phyloP scores from a whole-genome alignment of 495 filamentous ascomycete species.

The Rhizodiscina lignyota region DNA sequence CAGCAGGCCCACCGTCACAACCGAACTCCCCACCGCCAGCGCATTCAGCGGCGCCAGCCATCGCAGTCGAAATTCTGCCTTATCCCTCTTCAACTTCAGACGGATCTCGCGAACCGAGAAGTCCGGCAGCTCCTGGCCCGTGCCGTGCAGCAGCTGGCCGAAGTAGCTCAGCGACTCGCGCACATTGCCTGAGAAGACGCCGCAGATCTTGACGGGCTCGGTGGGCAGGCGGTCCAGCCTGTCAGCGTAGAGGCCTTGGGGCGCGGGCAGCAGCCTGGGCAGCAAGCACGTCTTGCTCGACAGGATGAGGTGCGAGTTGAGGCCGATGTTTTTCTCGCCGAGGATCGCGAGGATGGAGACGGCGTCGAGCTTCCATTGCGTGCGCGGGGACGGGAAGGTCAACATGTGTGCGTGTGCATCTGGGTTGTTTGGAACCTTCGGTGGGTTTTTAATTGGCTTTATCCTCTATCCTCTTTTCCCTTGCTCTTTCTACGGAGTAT shows the following conservation, averaged over 20 bases:
- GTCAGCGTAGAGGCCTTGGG: slow-evolving; percentile 41
- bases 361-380: slow-evolving; percentile 33
- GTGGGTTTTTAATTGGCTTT: too few relatives aligned
- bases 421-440: too few relatives aligned
- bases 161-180: slow-evolving; percentile 42
- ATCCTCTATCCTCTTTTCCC: too few relatives aligned
- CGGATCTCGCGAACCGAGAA: slow-evolving; percentile 30
- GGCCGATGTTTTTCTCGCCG: slow-evolving; percentile 39
- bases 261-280: slow-evolving; percentile 50
- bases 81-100: slow-evolving; percentile 24
- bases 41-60: slow-evolving; percentile 27
- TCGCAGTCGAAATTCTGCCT: not conserved
- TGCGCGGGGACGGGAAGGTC: not conserved
- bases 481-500: too few relatives aligned
- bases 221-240: slow-evolving; percentile 38
- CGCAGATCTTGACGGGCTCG: slow-evolving; percentile 33
- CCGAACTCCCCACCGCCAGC: slow-evolving; percentile 30
- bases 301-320: slow-evolving; percentile 39
- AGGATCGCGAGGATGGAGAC: slow-evolving; percentile 47
- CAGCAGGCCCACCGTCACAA: slow-evolving; percentile 29
- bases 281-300: slow-evolving; percentile 36
- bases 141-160: slow-evolving; percentile 39
- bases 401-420: too few relatives aligned
- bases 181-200: slow-evolving; percentile 38
- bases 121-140: slow-evolving; percentile 29